Percentiles rank a stretch among this genome's conserved stretches.
These are phyloP conservation scores for Magnusiomyces sp. DNA, from an alignment of 1,139 yeast species.

Conservation along the genomic window DNA sequence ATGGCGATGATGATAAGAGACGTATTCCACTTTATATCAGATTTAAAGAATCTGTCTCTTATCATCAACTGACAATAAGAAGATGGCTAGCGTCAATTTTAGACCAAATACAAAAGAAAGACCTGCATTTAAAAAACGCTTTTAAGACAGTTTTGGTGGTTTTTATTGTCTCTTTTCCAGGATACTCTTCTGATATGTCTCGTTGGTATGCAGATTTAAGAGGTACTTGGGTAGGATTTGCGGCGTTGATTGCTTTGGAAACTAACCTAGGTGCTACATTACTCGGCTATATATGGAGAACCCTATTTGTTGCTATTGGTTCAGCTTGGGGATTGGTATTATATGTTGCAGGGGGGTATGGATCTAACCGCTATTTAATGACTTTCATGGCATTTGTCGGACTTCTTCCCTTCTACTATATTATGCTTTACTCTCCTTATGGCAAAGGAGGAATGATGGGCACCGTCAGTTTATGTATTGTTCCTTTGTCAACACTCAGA, in stretches of 20 bases:
- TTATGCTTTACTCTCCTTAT: constrained; percentile 38
- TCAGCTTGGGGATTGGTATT: constrained; percentile 43
- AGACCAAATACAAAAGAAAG: neutral
- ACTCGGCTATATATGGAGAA: constrained; percentile 39
- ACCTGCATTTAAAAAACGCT: constrained; percentile 36
- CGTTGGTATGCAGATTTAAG: constrained; percentile 39
- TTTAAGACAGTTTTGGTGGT: constrained; percentile 39
- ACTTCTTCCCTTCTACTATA: constrained; percentile 40
- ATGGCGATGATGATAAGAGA: no score
- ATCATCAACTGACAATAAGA: no score
- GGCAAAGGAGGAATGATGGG: constrained; percentile 45
- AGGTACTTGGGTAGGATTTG: constrained; percentile 48
- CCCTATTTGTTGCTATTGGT: constrained; percentile 40
- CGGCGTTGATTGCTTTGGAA: constrained; percentile 41
- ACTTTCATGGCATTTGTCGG: constrained; percentile 37
- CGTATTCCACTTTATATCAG: no score
- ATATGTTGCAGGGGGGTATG: constrained; percentile 36
- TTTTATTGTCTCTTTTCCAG: constrained; percentile 42
- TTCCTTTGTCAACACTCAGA: constrained; percentile 25
- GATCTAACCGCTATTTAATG: constrained; percentile 38
- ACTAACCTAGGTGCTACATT: constrained; percentile 46
- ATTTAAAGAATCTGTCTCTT: no score
- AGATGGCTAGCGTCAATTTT: neutral
- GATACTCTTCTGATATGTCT: constrained; percentile 39
- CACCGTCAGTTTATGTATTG: constrained; percentile 40